Conservation (phyloP, 176 grass and related monocot species). For the Oropetium thomaeum region DNA sequence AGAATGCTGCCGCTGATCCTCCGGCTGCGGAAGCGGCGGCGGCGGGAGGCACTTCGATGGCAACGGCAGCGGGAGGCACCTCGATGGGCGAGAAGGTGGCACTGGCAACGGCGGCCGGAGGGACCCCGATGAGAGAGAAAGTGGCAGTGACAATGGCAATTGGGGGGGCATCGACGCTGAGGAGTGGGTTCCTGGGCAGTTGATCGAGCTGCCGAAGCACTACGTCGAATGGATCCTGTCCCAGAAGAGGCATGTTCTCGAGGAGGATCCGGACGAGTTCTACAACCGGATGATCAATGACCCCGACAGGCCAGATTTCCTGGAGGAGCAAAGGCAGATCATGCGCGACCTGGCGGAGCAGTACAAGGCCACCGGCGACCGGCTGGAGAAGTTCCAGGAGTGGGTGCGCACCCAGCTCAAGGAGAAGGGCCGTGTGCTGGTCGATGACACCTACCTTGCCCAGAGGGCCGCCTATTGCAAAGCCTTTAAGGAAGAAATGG, state of each 20-base stretch:
- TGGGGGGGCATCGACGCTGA: neutral
- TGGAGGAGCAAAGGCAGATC: neutral
- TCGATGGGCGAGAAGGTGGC: too few relatives aligned
- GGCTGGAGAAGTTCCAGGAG: neutral
- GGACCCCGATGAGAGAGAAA: too few relatives aligned
- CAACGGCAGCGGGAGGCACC: too few relatives aligned
- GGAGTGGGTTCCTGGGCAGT: neutral
- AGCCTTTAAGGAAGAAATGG: too few relatives aligned
- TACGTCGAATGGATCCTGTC: neutral
- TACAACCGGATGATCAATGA: slow-evolving; percentile 3
- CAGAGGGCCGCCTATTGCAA: neutral
- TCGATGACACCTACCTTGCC: neutral
- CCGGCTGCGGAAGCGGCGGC: too few relatives aligned
- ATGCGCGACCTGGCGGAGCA: neutral
- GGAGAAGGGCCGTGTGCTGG: neutral
- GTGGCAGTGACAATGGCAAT: too few relatives aligned
- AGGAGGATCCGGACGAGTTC: neutral
- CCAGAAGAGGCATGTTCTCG: neutral
- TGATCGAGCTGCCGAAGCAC: neutral
- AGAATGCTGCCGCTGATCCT: too few relatives aligned
- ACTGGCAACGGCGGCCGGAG: too few relatives aligned
- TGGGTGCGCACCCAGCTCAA: neutral
- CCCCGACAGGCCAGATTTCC: neutral
- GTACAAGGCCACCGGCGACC: neutral
- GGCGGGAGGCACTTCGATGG: too few relatives aligned